Base-by-base conservation (phyloP, 2,329 filamentous ascomycete species). In the Fusarium haematococcum region DNA sequence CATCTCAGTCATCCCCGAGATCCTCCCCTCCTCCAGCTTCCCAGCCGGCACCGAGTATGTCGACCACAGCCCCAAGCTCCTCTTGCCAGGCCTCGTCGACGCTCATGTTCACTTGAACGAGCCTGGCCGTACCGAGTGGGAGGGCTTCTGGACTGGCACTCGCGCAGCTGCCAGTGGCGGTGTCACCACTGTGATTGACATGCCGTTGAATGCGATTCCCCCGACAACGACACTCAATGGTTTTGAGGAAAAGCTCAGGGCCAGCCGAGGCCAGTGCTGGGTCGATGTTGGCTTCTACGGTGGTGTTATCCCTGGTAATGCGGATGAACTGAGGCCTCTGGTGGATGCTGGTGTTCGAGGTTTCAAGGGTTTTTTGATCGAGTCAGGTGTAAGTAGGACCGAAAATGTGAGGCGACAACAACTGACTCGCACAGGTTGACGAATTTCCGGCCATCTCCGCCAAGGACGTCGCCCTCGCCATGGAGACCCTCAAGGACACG, bases 281-380 rank as follows among this genome's bases (percentile, higher is more conserved):
- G 95, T 98, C 30, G 97, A 98, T 79, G 95, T 98, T n/a, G 97
- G 95, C 33, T 98, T 99, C 84, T 98, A 98, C 81, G 97, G 97
- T 30, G 97, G 97, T 35, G 91, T 98, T 43, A 91, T 99, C 57
- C 97, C 97, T 5, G 97, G 96, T 2, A 99, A 99, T 80, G 90
- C 92, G 4, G 83, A 89, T 13, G 91, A 98, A 79, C 85, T 99
- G 65, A 91, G 94, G 77, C 92, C 91, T 0, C 87, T 99, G 5
- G 93, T 98, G 1, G 89, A 94, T 66, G 93, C 91, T 45, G 97
- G 97, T 63, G 96, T 98, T 13, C 89, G 95, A 74, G 97, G 97
- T 14, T 98, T 99, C 88, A 99, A 99, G 85, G 96, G 96, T 1
- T 99, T 99, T 83, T 84, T 99, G 78, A 98, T 98, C 80, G 95